Evolutionary conservation across 176 grass and related monocot genomes (phyloP), one percentile per base, ranked within the genome.

Genomic region (Eleusine coracana): DNA sequence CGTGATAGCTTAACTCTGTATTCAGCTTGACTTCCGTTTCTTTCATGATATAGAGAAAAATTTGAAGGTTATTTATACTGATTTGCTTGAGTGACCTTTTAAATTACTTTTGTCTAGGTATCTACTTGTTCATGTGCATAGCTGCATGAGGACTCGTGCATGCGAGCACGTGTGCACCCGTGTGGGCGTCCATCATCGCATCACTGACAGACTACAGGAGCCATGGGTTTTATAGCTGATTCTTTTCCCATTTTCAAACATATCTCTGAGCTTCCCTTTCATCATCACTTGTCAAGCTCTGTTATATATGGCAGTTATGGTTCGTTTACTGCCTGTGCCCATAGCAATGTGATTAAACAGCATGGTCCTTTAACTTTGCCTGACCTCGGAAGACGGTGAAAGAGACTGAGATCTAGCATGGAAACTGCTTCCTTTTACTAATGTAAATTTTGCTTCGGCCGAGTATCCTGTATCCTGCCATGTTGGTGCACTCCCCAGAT

Each of bases 351-450:
- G 59, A 49, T 56, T 79, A 49, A 79, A 84, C 21, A 56, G 63
- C 66, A 10, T 44, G 73, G 42, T 31, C 40, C 60, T 73, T 86
- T 82, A 66, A 67, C 38, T 86, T 82, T 68, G 73, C 67, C 66
- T 17, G 39, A 5, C 49, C 67, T 78, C 68, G 79, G 83, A 58
- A 83, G 50, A 68, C 16, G 88, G 73, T 78, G n/a, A 83, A 60
- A 59, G 28, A 85, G 66, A 61, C 61, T 78, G 73, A 86, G 88
- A 86, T 86, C 83, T 86, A 40, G 50, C 83, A 86, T 90, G 79
- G 83, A 78, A 78, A 90, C 51, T 90, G 79, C 83, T 90, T 86
- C 83, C 88, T 86, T 90, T 86, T 67, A 78, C 73, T 86, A 90
- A 68, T 86, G 29, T 17, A 6, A 36, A 31, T 59, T 77, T 90